Conservation (phyloP, 2,329 filamentous ascomycete species). For the Thyridium curvatum region DNA sequence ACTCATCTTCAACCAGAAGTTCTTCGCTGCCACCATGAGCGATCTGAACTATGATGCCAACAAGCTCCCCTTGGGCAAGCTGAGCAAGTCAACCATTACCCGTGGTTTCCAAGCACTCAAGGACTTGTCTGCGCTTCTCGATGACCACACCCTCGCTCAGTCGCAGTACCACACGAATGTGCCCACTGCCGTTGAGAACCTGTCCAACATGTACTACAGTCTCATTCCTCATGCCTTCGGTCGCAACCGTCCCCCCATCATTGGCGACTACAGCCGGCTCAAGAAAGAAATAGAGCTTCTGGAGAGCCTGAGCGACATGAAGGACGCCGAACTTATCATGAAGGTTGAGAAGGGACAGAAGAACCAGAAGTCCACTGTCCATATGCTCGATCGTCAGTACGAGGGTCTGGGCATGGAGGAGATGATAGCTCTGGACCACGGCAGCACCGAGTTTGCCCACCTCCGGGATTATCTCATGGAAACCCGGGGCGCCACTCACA, state of each 20-base stretch:
- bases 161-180: conserved; percentile 32
- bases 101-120: conserved; percentile 73
- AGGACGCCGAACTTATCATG: conserved; percentile 72
- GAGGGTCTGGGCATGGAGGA: conserved; percentile 65
- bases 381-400: conserved; percentile 69
- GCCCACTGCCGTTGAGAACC: conserved; percentile 42
- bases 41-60: conserved; percentile 65
- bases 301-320: conserved; percentile 79
- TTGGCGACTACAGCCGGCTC: conserved; percentile 48
- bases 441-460: conserved; percentile 56
- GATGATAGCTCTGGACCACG: conserved; percentile 61
- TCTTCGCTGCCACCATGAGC: conserved; percentile 62
- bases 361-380: conserved; percentile 44
- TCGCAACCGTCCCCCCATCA: conserved; percentile 64
- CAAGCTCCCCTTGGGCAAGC: conserved; percentile 77
- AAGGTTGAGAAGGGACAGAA: conserved; percentile 51
- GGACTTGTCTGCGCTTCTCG: conserved; percentile 62
- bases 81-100: conserved; percentile 71
- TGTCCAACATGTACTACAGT: conserved; percentile 77
- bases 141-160: conserved; percentile 39
- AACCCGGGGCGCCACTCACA: conserved; percentile 63
- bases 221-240: conserved; percentile 79
- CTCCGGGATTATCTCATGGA: conserved; percentile 61
- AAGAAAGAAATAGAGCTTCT: conserved; percentile 75
- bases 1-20: conserved; percentile 76